Evolutionary conservation across 495 filamentous ascomycete species (phyloP), one percentile per base, ranked within the genome.

Genomic region (Tuber indicum): DNA sequence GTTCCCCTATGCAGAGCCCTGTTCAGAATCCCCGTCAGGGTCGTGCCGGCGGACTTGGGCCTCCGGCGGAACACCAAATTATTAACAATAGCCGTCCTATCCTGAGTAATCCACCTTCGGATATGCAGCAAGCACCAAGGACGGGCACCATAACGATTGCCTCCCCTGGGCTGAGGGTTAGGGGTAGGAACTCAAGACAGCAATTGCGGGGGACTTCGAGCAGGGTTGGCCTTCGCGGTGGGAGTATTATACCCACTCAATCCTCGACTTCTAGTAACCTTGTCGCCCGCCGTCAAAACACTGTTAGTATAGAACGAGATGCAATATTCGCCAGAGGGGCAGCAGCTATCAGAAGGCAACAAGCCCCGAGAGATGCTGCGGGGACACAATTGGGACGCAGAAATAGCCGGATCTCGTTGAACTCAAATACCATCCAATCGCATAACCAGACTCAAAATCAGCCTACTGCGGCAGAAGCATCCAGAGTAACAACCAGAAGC

Each of bases 141-240:
- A 47, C 73, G 23, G 75, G 76, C 14, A 72, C 79, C 72, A 82
- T 77, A n/a, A 72, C 74, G 74, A 52, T 43, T 79, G 58, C 16
- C 82, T 73, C 21, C 77, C 81, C 14, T 77, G 82, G 69, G 44
- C 43, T 6, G 78, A 71, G 80, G n/a, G 46, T 79, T 42, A 75
- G 75, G 32, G 71, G 44, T 41, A 69, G 80, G 46, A 79, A 79
- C 71, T 77, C 73, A 12, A 45, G 77, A 52, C 75, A 82, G 39
- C 79, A 81, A 45, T 75, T 82, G 21, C 72, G 81, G 7, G 74
- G 71, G 43, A 43, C 81, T 41, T 78, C 72, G 10, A 78, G 73
- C 19, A 75, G 81, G 0, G 78, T 78, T 49, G 75, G 80, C 17
- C 75, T 80, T 58, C 81, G 81, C 42, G 71, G 75, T 19, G 74